Percentiles rank a stretch among this genome's conserved stretches.
These are phyloP conservation scores for Abelmoschus esculentus DNA, from an alignment of 345 rosid genomes.

Conservation along the genomic window DNA sequence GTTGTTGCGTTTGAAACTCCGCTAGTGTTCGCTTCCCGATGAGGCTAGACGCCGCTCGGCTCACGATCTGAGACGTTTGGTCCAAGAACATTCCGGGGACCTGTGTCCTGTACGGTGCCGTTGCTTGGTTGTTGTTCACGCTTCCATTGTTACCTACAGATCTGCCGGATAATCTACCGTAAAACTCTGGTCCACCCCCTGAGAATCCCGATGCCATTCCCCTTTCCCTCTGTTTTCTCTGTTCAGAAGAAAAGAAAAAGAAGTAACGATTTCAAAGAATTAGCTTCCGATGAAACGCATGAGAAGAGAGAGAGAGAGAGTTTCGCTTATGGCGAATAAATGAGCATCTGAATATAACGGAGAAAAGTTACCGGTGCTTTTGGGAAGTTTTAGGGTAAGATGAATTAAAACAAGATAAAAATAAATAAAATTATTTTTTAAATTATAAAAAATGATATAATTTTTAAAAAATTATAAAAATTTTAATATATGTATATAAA, in stretches of 20 bases:
- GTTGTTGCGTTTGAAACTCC: constrained; percentile 52
- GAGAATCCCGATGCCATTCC: constrained; percentile 82
- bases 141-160: constrained; percentile 26
- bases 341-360: constrained; percentile 36
- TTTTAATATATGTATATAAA: too few relatives aligned
- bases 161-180: constrained; percentile 30
- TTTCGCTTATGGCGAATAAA: constrained; percentile 25
- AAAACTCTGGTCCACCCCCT: constrained; percentile 64
- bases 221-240: neutral
- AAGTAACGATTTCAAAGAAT: constrained; percentile 11
- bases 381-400: neutral
- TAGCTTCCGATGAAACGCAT: constrained; percentile 31
- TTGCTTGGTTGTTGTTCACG: constrained; percentile 27
- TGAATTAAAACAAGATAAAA: too few relatives aligned
- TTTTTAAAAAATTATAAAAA: too few relatives aligned
- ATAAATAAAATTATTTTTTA: too few relatives aligned
- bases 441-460: too few relatives aligned
- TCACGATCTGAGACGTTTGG: constrained; percentile 48
- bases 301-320: neutral
- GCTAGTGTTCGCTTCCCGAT: constrained; percentile 62
- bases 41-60: constrained; percentile 24
- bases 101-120: constrained; percentile 37
- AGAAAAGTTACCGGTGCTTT: constrained; percentile 3
- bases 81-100: constrained; percentile 56
- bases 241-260: neutral